phyloP scores from a whole-genome alignment of 2,329 filamentous ascomycete genomes.

The Phaeophleospora eucalypticola region DNA sequence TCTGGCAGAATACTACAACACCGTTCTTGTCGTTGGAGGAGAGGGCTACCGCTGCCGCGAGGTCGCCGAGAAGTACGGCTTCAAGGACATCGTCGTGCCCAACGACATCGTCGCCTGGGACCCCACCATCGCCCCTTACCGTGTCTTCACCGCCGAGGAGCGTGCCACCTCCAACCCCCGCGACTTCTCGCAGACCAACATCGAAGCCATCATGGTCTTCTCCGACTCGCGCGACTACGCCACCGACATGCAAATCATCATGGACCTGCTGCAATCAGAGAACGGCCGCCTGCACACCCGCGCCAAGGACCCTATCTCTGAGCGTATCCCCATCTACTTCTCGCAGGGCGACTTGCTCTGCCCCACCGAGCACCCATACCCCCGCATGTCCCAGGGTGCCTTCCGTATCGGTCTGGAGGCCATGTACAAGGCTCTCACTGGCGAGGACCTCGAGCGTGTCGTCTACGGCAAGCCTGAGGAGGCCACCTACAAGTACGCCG shows the following conservation, averaged over 20 bases:
- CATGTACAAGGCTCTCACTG: constrained; percentile 68
- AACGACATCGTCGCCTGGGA: constrained; percentile 71
- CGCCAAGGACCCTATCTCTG: constrained; percentile 60
- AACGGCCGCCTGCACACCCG: constrained; percentile 63
- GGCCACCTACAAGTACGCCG: constrained; percentile 75
- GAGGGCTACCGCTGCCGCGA: constrained; percentile 71
- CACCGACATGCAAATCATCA: constrained; percentile 72
- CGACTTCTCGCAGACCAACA: constrained; percentile 68
- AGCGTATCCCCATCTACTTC: constrained; percentile 72
- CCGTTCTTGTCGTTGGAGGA: constrained; percentile 70
- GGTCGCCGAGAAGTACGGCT: constrained; percentile 68
- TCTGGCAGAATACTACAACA: constrained; percentile 70
- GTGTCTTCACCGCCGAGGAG: constrained; percentile 64
- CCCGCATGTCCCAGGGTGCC: constrained; percentile 69
- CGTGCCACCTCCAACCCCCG: constrained; percentile 62
- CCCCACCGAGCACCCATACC: constrained; percentile 50
- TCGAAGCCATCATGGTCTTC: constrained; percentile 71
- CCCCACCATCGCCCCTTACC: constrained; percentile 64
- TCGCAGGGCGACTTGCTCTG: constrained; percentile 62
- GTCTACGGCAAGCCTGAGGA: constrained; percentile 72
- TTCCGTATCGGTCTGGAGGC: constrained; percentile 71
- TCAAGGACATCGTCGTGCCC: constrained; percentile 68
- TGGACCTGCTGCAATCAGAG: constrained; percentile 66
- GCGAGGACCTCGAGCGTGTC: constrained; percentile 67
- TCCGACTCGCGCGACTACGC: constrained; percentile 70